These are phyloP conservation scores for Camellia sinensis DNA, from an alignment of 148 eudicot species.

Conservation along the genomic window DNA sequence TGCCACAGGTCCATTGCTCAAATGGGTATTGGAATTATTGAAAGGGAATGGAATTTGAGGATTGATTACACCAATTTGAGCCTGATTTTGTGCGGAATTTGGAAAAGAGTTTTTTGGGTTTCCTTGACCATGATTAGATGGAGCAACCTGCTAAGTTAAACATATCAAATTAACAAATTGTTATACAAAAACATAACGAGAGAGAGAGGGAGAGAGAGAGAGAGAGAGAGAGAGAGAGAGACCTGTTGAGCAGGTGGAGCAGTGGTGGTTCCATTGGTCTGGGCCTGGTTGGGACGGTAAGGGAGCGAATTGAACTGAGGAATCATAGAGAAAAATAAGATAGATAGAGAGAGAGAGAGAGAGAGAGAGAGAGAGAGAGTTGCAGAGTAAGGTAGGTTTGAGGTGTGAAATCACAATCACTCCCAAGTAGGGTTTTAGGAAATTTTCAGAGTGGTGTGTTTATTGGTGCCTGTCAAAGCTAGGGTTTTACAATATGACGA, in stretches of 20 bases:
- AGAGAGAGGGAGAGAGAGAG: neutral
- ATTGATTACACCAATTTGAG: conserved; percentile 24
- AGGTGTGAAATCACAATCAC: no score
- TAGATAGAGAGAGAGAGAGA: neutral
- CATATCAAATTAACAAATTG: neutral
- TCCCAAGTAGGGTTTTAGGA: no score
- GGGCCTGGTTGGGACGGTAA: conserved; percentile 8
- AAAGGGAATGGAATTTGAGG: conserved; percentile 16
- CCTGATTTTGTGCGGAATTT: conserved; percentile 11
- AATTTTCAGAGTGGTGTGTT: no score
- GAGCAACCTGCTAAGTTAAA: conserved; percentile 9
- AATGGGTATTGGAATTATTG: conserved; percentile 11
- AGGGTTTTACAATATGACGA: no score
- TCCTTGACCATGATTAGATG: conserved; percentile 10
- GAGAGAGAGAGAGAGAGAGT: neutral
- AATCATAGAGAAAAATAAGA: neutral
- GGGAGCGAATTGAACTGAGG: conserved; percentile 14
- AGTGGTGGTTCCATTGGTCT: neutral
- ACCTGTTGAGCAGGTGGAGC: conserved; percentile 12
- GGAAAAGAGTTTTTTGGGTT: conserved; percentile 19
- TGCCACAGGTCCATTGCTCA: conserved; percentile 12
- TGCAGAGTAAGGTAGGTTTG: no score
- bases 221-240: conserved; percentile 4
- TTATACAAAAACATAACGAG: no score
- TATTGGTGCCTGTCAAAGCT: no score